Evolutionary conservation across 345 rosid genomes (phyloP).

Genomic region (Melaleuca quinquenervia): DNA sequence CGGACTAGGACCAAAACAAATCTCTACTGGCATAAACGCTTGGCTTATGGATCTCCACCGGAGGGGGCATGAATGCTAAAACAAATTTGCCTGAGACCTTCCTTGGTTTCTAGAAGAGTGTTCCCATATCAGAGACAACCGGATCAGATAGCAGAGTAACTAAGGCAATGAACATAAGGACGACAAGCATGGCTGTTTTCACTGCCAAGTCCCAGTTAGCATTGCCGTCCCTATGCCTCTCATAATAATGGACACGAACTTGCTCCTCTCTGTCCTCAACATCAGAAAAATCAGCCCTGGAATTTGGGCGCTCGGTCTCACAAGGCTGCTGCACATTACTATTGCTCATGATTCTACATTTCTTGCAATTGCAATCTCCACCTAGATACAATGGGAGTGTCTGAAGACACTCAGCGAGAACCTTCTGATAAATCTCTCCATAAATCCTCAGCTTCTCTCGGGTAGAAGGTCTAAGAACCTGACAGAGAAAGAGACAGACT

Average conservation of each 20-base stretch:
- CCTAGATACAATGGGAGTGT: slow-evolving; percentile 79
- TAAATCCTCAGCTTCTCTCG: slow-evolving; percentile 76
- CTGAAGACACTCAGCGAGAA: slow-evolving; percentile 55
- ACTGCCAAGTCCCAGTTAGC: slow-evolving; percentile 37
- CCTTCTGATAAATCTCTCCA: slow-evolving; percentile 50
- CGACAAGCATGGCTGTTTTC: slow-evolving; percentile 46
- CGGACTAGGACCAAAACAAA: background rate
- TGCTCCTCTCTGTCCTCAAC: slow-evolving; percentile 16
- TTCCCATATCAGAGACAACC: background rate
- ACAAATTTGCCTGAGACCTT: background rate
- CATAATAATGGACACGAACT: background rate
- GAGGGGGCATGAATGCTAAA: background rate
- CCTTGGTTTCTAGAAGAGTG: background rate
- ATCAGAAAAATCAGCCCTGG: slow-evolving; percentile 6
- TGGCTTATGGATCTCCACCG: background rate
- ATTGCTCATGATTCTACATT: slow-evolving; percentile 31
- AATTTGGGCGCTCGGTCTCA: slow-evolving; percentile 4
- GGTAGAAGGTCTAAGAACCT: slow-evolving; percentile 76
- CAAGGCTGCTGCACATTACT: background rate
- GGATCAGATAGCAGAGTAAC: slow-evolving; percentile 44
- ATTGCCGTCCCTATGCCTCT: slow-evolving; percentile 16
- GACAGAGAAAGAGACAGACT: background rate
- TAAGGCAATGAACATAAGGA: slow-evolving; percentile 56
- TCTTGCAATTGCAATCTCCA: slow-evolving; percentile 58
- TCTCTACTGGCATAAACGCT: background rate